These are phyloP conservation scores for Phytophthora nicotianae DNA, from an alignment of 352 stramenopile species.

Conservation along the genomic window DNA sequence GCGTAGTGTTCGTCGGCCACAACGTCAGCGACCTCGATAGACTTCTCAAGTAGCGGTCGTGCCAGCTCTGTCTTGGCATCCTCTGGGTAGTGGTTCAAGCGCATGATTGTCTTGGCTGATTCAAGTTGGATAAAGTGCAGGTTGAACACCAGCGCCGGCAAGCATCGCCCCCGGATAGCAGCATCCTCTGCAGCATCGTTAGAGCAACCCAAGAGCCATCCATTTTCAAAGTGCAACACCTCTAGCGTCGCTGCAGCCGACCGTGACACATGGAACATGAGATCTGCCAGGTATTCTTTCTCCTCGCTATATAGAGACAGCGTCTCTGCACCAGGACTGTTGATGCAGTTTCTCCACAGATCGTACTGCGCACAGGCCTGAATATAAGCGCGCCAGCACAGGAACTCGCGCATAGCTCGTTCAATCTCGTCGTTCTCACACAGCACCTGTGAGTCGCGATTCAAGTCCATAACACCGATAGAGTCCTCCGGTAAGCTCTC, in stretches of 20 bases:
- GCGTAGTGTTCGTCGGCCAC: constrained; percentile 81
- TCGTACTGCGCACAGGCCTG: constrained; percentile 70
- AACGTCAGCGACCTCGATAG: constrained; percentile 74
- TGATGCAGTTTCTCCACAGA: constrained; percentile 69
- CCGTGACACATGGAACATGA: constrained; percentile 79
- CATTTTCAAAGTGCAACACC: constrained; percentile 81
- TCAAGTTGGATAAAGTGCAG: constrained; percentile 82
- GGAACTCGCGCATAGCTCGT: constrained; percentile 54
- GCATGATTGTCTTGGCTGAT: constrained; percentile 71
- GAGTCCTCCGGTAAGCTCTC: constrained; percentile 73
- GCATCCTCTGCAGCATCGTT: constrained; percentile 50
- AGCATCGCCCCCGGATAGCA: constrained; percentile 53
- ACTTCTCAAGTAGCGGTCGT: constrained; percentile 69
- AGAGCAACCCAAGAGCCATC: constrained; percentile 68
- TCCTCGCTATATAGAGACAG: constrained; percentile 72
- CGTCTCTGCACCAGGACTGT: constrained; percentile 25
- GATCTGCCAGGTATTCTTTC: constrained; percentile 71
- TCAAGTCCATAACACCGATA: constrained; percentile 62
- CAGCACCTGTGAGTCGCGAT: constrained; percentile 50
- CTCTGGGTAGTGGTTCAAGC: constrained; percentile 70
- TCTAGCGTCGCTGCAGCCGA: constrained; percentile 60
- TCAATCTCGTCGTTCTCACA: constrained; percentile 58
- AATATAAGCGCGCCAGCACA: constrained; percentile 81
- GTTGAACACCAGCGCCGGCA: constrained; percentile 74
- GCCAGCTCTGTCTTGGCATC: constrained; percentile 62